Conservation (phyloP, 805 yeast genomes). For the Spathaspora girioi region DNA sequence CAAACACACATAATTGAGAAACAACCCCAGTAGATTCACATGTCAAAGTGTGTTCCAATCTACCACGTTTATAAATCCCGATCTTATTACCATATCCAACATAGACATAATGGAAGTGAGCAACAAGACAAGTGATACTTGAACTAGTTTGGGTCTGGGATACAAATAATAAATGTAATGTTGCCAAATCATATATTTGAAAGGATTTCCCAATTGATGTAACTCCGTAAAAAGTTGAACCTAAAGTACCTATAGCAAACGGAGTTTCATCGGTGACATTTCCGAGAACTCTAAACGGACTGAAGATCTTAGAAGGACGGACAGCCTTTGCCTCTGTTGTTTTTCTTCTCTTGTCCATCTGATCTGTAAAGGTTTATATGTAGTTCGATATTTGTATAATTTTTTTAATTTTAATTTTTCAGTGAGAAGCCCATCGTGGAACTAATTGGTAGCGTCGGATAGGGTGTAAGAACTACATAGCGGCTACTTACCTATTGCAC, state of each 20-base stretch:
- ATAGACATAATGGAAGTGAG: conserved; percentile 81
- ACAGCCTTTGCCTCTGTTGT: conserved; percentile 8
- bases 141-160: conserved; percentile 73
- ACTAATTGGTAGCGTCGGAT: background rate
- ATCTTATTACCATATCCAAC: conserved; percentile 70
- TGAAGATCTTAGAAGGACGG: conserved; percentile 49
- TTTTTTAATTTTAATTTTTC: background rate
- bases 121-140: conserved; percentile 65
- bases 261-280: conserved; percentile 85
- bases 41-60: conserved; percentile 44
- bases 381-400: background rate
- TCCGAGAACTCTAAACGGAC: conserved; percentile 85
- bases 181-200: conserved; percentile 91
- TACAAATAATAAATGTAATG: conserved; percentile 79
- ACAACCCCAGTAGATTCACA: conserved; percentile 30
- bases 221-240: conserved; percentile 80
- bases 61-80: conserved; percentile 83
- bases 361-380: background rate
- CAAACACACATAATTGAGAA: conserved; percentile 59
- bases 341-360: conserved; percentile 33
- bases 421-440: background rate
- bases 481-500: no score
- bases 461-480: no score
- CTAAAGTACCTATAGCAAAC: conserved; percentile 83
- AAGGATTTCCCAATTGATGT: conserved; percentile 88